Conservation (phyloP, 2,329 filamentous ascomycete genomes). For the Tolypocladium capitatum region DNA sequence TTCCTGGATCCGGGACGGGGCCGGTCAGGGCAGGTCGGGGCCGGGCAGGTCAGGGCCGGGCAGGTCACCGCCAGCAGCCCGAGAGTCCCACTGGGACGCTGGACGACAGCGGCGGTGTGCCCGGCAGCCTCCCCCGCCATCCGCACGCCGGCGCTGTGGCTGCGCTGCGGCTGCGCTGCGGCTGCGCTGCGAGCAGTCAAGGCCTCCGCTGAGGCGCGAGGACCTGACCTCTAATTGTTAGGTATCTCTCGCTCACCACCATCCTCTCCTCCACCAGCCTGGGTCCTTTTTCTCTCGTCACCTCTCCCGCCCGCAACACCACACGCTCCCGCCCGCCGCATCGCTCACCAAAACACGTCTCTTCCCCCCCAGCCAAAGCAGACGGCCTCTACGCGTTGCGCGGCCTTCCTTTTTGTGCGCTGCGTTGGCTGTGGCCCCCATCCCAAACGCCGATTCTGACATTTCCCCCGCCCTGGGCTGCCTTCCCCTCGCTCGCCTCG, state of each 20-base stretch:
- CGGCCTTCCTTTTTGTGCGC: slow-evolving; percentile 10
- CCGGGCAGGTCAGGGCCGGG: no score
- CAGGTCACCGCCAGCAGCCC: background rate
- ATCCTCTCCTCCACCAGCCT: slow-evolving; percentile 1
- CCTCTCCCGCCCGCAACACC: background rate
- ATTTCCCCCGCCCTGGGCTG: slow-evolving; percentile 14
- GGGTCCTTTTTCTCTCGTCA: background rate
- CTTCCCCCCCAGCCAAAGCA: background rate
- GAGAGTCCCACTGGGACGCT: background rate
- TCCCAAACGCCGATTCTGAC: slow-evolving; percentile 8
- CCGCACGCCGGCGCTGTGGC: background rate
- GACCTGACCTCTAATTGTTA: background rate
- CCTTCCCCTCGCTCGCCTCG: slow-evolving; percentile 19
- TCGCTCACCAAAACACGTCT: background rate
- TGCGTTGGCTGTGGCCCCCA: slow-evolving; percentile 11
- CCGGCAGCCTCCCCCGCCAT: background rate
- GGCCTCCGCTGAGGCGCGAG: background rate
- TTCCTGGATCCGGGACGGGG: no score
- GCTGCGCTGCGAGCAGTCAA: background rate
- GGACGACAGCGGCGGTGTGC: background rate
- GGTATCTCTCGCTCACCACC: slow-evolving; percentile 3
- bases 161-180: background rate
- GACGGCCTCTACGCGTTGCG: slow-evolving; percentile 10
- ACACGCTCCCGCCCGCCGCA: background rate
- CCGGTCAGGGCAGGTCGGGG: no score